Percentiles rank a stretch among this genome's conserved stretches.
Evolutionary conservation across 2,329 filamentous ascomycete genomes (phyloP).

Genomic region (Ophiocordyceps australis): DNA sequence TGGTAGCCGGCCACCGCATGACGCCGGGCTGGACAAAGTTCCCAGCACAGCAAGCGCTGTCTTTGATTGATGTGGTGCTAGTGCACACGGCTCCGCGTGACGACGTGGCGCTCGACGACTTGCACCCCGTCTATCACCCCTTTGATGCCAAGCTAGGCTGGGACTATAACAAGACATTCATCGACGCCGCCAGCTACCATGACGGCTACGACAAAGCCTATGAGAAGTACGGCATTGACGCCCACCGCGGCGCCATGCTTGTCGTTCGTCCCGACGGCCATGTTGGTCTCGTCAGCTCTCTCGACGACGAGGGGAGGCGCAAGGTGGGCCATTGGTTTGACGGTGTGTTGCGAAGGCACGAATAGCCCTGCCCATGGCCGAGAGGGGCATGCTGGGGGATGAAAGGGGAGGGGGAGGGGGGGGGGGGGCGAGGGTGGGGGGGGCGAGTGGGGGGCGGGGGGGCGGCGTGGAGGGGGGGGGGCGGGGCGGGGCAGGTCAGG

Average conservation of each 20-base stretch:
- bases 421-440: not conserved
- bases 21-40: too few relatives aligned
- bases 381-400: not conserved
- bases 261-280: constrained; percentile 51
- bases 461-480: too few relatives aligned
- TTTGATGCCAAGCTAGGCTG: constrained; percentile 27
- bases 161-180: constrained; percentile 38
- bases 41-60: too few relatives aligned
- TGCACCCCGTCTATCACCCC: constrained; percentile 28
- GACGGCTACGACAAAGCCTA: constrained; percentile 33
- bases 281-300: constrained; percentile 24
- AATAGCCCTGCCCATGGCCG: too few relatives aligned
- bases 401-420: not conserved
- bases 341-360: constrained; percentile 1
- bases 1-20: constrained; percentile 11
- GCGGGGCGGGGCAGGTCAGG: too few relatives aligned
- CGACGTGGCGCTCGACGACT: constrained; percentile 29
- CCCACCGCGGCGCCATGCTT: constrained; percentile 34
- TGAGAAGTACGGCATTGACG: constrained; percentile 37
- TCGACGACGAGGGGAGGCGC: constrained; percentile 11
- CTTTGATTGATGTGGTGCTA: constrained; percentile 44
- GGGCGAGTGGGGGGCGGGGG: too few relatives aligned
- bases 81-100: constrained; percentile 34
- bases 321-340: constrained; percentile 4
- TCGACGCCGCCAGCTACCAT: constrained; percentile 33